Evolutionary conservation across 2,329 filamentous ascomycete species (phyloP).

Genomic region (Verticillium nonalfalfae): DNA sequence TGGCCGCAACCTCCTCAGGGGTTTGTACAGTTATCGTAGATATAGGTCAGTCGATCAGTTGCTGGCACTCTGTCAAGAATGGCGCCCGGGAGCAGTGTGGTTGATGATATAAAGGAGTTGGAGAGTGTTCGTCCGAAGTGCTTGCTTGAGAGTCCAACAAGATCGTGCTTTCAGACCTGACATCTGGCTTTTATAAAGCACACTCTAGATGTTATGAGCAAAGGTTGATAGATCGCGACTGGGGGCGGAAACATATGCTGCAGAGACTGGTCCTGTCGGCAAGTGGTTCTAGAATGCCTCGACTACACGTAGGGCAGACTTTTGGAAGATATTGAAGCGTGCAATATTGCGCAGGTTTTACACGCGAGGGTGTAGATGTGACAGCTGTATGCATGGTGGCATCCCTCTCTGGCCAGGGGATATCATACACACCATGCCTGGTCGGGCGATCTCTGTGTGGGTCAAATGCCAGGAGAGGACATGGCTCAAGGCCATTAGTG

Average conservation of each 20-base stretch:
- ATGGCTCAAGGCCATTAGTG: neutral
- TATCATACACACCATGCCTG: neutral
- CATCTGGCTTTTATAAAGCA: neutral
- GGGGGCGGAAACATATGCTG: neutral
- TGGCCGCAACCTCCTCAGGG: constrained; percentile 14
- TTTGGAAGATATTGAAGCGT: neutral
- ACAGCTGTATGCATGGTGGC: neutral
- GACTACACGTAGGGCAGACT: neutral
- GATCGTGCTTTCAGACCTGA: neutral
- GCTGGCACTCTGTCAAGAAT: neutral
- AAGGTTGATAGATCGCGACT: neutral
- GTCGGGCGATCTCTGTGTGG: neutral
- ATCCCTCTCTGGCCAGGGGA: neutral
- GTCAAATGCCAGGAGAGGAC: neutral
- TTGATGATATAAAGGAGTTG: neutral
- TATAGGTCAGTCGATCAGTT: too few relatives aligned
- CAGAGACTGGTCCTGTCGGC: neutral
- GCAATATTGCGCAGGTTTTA: neutral
- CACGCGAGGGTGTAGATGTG: neutral
- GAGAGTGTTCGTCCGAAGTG: neutral
- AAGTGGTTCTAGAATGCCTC: neutral
- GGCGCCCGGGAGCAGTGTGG: neutral
- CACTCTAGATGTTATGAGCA: neutral
- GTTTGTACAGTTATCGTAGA: too few relatives aligned
- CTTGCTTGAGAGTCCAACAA: neutral